A percentile compares a stretch with the other conserved stretches of the same genome.
Evolutionary conservation across 306 rosid genomes (phyloP).

Genomic region (Gastrolobium villosum): DNA sequence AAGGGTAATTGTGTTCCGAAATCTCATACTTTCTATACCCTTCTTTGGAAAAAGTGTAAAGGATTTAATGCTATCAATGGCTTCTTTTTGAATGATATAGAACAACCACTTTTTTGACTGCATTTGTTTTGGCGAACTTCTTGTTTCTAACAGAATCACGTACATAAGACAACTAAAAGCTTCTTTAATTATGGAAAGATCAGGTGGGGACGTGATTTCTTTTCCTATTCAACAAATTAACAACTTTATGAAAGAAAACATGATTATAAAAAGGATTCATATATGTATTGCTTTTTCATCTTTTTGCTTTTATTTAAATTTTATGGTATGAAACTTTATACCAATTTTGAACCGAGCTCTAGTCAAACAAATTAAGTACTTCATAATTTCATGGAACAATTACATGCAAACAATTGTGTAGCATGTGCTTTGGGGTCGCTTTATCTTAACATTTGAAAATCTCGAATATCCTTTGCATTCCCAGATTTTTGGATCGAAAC

Average conservation of each 20-base stretch:
- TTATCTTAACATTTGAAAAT: constrained; percentile 33
- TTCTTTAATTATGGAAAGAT: constrained; percentile 23
- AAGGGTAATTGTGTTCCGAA: neutral
- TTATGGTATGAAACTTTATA: neutral
- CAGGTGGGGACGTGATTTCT: constrained; percentile 21
- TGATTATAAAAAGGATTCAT: constrained; percentile 15
- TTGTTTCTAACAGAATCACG: constrained; percentile 8
- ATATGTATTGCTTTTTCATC: neutral
- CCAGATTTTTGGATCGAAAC: constrained; percentile 36
- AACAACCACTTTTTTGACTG: constrained; percentile 39
- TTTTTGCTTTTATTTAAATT: neutral
- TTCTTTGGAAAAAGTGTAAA: constrained; percentile 44
- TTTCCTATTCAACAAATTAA: constrained; percentile 19
- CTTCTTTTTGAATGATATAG: constrained; percentile 34
- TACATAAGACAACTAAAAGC: constrained; percentile 35
- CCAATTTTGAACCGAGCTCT: constrained; percentile 7
- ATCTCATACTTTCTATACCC: constrained; percentile 33
- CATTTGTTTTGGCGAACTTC: neutral
- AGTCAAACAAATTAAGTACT: constrained; percentile 32
- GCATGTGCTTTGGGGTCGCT: constrained; percentile 34
- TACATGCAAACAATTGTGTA: constrained; percentile 21
- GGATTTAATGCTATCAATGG: constrained; percentile 33
- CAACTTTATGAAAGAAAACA: constrained; percentile 19
- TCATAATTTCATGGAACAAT: constrained; percentile 20
- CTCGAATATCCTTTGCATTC: constrained; percentile 20